Percentiles rank a stretch among this genome's conserved stretches.
These are phyloP conservation scores for Jackrogersella minutella DNA, from an alignment of 495 filamentous ascomycete genomes.

Conservation along the genomic window DNA sequence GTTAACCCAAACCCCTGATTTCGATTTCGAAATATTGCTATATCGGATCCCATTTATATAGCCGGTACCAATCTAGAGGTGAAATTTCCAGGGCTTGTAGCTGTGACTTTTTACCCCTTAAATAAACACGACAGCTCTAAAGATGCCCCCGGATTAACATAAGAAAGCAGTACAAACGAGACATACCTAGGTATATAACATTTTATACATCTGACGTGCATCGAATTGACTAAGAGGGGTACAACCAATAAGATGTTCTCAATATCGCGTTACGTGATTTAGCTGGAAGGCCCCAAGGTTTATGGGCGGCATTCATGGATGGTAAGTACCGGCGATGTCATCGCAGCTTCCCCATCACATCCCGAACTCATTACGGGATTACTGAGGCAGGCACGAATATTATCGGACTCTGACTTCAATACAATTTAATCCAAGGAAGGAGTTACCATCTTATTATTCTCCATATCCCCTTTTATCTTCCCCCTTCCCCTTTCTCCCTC, in stretches of 20 bases:
- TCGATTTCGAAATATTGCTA: no score
- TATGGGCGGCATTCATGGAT: not conserved
- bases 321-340: slow-evolving; percentile 11
- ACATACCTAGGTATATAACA: not conserved
- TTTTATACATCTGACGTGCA: not conserved
- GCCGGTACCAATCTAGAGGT: no score
- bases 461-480: not conserved
- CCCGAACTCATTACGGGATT: not conserved
- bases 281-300: not conserved
- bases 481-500: not conserved
- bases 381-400: not conserved
- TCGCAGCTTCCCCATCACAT: slow-evolving; percentile 7
- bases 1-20: no score
- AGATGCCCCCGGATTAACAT: no score
- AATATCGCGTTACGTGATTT: slow-evolving; percentile 8
- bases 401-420: not conserved
- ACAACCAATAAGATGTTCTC: not conserved
- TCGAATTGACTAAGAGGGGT: not conserved
- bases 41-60: no score
- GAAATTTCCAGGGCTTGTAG: no score
- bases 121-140: no score
- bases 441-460: no score
- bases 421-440: no score
- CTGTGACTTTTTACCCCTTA: no score
- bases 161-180: no score